phyloP scores from a whole-genome alignment of 1,139 yeast species.

The Ashbya aceris region DNA sequence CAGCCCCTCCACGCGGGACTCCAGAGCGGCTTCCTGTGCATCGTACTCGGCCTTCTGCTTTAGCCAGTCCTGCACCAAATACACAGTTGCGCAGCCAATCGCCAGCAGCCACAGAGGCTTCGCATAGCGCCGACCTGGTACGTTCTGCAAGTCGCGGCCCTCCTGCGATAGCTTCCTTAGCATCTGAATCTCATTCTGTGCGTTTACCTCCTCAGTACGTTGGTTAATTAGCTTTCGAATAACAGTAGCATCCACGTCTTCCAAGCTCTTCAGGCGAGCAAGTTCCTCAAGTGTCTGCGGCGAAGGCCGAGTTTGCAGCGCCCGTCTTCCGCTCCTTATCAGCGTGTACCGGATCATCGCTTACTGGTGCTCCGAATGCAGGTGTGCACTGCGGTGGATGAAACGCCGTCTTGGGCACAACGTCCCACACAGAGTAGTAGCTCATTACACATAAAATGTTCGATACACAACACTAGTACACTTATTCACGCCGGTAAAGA shows the following conservation, averaged over 20 bases:
- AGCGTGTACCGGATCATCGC: no score
- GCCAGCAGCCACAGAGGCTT: constrained; percentile 26
- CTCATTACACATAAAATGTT: no score
- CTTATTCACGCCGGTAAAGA: constrained; percentile 8
- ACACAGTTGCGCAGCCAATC: constrained; percentile 26
- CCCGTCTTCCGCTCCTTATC: no score
- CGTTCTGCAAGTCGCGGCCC: constrained; percentile 15
- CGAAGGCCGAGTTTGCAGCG: no score
- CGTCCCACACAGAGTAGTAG: no score
- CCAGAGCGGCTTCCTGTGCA: constrained; percentile 22
- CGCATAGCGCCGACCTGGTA: constrained; percentile 17
- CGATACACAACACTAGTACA: neutral
- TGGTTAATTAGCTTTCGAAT: constrained; percentile 25
- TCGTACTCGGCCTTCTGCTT: constrained; percentile 32
- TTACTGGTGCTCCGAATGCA: no score
- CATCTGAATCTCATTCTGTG: constrained; percentile 23
- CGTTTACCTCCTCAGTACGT: constrained; percentile 24
- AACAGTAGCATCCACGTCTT: constrained; percentile 27
- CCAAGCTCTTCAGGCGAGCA: constrained; percentile 22
- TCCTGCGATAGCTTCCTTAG: constrained; percentile 20
- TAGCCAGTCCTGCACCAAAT: constrained; percentile 23
- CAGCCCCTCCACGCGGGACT: constrained; percentile 11
- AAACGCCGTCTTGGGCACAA: no score
- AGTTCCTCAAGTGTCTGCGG: constrained; percentile 23
- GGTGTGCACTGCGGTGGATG: no score